Percentiles rank a stretch among this genome's conserved stretches.
Evolutionary conservation across 345 rosid genomes (phyloP).

Genomic region (Dipteronia sinensis): DNA sequence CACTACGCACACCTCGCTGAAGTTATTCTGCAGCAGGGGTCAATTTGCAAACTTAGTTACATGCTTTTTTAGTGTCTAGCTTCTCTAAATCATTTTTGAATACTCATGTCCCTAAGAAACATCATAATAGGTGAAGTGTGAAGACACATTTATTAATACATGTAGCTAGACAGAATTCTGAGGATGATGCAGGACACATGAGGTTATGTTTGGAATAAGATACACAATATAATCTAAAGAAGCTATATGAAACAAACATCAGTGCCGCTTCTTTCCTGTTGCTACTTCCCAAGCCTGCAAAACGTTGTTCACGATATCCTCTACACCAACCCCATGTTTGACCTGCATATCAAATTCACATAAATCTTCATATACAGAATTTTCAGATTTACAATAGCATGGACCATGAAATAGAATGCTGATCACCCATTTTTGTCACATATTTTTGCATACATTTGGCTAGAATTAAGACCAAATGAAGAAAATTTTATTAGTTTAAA

Average conservation of each 20-base stretch:
- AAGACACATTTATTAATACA: not conserved
- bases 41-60: too few species aligned
- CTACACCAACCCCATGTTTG: slow-evolving; percentile 80
- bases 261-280: slow-evolving; percentile 62
- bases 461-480: not conserved
- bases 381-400: not conserved
- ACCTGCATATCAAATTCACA: slow-evolving; percentile 44
- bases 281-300: slow-evolving; percentile 79
- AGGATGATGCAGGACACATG: not conserved
- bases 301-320: slow-evolving; percentile 73
- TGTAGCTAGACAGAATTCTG: not conserved
- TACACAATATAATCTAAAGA: not conserved
- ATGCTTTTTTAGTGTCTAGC: too few species aligned
- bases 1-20: too few species aligned
- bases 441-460: not conserved
- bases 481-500: not conserved
- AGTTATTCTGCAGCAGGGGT: too few species aligned
- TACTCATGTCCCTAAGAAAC: not conserved
- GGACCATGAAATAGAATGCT: not conserved
- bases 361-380: not conserved
- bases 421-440: not conserved
- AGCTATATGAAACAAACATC: slow-evolving; percentile 1
- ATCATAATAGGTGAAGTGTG: not conserved
- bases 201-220: not conserved
- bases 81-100: too few species aligned